Evolutionary conservation across 2,329 filamentous ascomycete species (phyloP).

Genomic region (Talaromyces verruculosus): DNA sequence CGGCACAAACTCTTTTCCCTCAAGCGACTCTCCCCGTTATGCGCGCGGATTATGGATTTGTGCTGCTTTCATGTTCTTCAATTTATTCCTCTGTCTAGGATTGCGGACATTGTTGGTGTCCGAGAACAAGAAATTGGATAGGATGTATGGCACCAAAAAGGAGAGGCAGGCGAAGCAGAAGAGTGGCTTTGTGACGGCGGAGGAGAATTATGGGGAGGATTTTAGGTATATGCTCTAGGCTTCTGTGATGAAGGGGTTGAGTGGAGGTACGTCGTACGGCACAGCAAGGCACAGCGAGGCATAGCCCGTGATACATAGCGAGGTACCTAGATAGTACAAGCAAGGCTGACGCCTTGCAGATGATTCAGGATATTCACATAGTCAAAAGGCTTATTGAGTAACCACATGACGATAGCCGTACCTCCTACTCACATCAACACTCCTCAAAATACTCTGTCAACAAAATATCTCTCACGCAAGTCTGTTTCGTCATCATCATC

Average conservation of each 20-base stretch:
- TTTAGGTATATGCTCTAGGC: constrained; percentile 41
- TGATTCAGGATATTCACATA: too few relatives aligned
- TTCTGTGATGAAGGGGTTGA: background rate
- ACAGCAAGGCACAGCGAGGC: constrained; percentile 5
- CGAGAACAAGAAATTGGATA: constrained; percentile 62
- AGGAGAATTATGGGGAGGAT: constrained; percentile 43
- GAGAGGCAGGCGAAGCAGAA: constrained; percentile 21
- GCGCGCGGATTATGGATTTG: constrained; percentile 61
- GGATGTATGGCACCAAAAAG: constrained; percentile 41
- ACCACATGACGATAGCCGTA: background rate
- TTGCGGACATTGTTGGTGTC: constrained; percentile 56
- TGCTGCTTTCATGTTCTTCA: constrained; percentile 62
- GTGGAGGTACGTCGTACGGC: background rate
- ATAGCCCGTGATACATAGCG: background rate
- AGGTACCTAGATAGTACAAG: background rate
- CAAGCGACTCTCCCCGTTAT: constrained; percentile 48
- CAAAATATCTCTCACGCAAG: background rate
- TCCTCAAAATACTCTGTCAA: background rate
- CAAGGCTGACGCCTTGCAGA: background rate
- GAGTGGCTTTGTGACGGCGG: constrained; percentile 28
- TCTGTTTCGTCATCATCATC: background rate
- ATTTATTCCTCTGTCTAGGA: constrained; percentile 54
- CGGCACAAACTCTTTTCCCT: constrained; percentile 64
- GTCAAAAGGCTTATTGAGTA: background rate
- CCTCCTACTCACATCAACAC: background rate